These are phyloP conservation scores for Bolboschoenoplectus hybrid DNA, from an alignment of 202 grass and related monocot species.

Conservation along the genomic window DNA sequence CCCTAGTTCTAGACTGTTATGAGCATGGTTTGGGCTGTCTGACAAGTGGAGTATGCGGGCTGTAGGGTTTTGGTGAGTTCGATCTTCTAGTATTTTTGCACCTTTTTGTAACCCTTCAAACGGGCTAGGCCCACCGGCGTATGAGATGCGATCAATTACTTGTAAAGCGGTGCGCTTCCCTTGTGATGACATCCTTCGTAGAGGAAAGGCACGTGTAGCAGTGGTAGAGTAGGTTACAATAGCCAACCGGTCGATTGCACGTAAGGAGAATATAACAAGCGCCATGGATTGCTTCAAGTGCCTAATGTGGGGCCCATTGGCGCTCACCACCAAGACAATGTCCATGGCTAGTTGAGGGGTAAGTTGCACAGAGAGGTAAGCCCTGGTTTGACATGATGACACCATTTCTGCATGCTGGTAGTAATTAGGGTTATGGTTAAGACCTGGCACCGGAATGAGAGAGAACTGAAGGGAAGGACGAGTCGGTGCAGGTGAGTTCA, in stretches of 20 bases:
- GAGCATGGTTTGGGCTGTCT: slow-evolving; percentile 49
- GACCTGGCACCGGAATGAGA: slow-evolving; percentile 52
- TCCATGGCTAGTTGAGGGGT: slow-evolving; percentile 78
- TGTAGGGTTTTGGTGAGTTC: slow-evolving; percentile 78
- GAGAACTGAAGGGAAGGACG: slow-evolving; percentile 64
- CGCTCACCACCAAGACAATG: slow-evolving; percentile 78
- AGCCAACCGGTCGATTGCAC: slow-evolving; percentile 71
- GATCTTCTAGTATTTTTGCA: slow-evolving; percentile 86
- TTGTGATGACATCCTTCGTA: slow-evolving; percentile 89
- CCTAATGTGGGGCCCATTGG: slow-evolving; percentile 83
- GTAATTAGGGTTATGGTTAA: slow-evolving; percentile 48
- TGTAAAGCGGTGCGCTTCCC: slow-evolving; percentile 82
- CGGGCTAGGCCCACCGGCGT: slow-evolving; percentile 64
- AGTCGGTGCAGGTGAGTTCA: slow-evolving; percentile 40
- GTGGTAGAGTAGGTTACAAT: slow-evolving; percentile 87
- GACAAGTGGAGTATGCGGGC: slow-evolving; percentile 84
- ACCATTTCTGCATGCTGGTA: slow-evolving; percentile 54
- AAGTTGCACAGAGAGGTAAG: slow-evolving; percentile 74
- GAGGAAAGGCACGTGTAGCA: slow-evolving; percentile 83
- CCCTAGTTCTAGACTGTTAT: slow-evolving; percentile 45
- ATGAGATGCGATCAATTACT: slow-evolving; percentile 87
- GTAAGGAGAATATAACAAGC: slow-evolving; percentile 83
- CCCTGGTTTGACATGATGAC: slow-evolving; percentile 56
- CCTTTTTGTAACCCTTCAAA: slow-evolving; percentile 81
- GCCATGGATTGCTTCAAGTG: slow-evolving; percentile 92